phyloP scores from a whole-genome alignment of 2,329 filamentous ascomycete genomes.

The Lachnum nothofagi region DNA sequence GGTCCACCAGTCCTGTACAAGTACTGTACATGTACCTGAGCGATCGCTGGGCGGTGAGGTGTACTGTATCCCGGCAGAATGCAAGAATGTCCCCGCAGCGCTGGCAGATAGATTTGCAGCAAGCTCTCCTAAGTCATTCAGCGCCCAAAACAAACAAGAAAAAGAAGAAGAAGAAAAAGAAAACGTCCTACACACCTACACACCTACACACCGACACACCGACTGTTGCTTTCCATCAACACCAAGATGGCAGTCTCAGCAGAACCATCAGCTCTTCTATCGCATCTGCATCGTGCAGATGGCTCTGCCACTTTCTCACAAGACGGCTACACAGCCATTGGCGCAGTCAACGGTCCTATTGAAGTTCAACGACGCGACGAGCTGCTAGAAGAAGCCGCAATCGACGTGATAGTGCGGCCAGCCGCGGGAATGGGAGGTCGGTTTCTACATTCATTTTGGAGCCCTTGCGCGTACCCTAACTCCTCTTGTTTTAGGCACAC shows the following conservation, averaged over 20 bases:
- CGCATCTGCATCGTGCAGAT: conserved; percentile 64
- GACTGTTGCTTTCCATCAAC: not conserved
- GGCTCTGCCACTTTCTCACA: conserved; percentile 74
- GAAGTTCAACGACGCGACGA: conserved; percentile 87
- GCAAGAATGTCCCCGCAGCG: not conserved
- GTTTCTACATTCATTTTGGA: conserved; percentile 21
- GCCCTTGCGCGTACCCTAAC: conserved; percentile 11
- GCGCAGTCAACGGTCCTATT: conserved; percentile 85
- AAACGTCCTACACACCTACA: not conserved
- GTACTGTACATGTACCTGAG: too few species aligned
- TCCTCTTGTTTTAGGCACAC: conserved; percentile 45
- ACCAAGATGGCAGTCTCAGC: conserved; percentile 41
- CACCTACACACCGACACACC: not conserved
- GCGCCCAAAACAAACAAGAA: too few species aligned
- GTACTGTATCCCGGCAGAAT: not conserved
- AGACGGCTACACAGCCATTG: conserved; percentile 73
- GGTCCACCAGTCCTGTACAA: too few species aligned
- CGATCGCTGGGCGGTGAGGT: too few species aligned
- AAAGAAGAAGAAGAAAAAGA: too few species aligned
- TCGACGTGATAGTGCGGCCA: conserved; percentile 87
- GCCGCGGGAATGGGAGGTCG: conserved; percentile 75
- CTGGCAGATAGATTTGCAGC: too few species aligned
- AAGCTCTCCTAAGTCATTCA: too few species aligned
- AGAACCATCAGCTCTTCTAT: conserved; percentile 44
- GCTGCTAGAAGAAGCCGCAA: conserved; percentile 79